Percentiles rank a stretch among this genome's conserved stretches.
phyloP scores from a whole-genome alignment of 2,329 filamentous ascomycete genomes.

The Calycina marina region DNA sequence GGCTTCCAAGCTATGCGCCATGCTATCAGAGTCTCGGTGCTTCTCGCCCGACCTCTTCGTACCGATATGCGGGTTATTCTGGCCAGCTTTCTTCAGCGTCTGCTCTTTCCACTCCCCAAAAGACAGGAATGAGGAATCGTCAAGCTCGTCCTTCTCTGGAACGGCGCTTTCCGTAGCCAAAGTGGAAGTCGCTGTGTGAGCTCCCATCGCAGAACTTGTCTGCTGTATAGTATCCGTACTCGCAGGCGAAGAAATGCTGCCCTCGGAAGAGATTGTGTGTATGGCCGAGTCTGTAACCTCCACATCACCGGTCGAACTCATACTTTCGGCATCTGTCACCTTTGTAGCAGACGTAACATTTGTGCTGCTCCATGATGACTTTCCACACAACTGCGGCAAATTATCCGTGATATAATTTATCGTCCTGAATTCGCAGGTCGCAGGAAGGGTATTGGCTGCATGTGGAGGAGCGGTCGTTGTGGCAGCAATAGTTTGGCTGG shows the following conservation, averaged over 20 bases:
- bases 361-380: constrained; percentile 17
- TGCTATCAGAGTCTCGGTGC: constrained; percentile 36
- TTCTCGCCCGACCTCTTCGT: constrained; percentile 36
- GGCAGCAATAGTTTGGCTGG: constrained; percentile 6
- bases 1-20: constrained; percentile 58
- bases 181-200: no score
- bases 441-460: constrained; percentile 6
- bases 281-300: no score
- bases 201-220: no score
- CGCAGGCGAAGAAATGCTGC: no score
- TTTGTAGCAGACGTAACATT: constrained; percentile 8
- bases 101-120: constrained; percentile 98
- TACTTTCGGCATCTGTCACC: not conserved
- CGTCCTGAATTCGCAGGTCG: constrained; percentile 21
- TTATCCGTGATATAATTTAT: constrained; percentile 24
- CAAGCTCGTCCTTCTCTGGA: constrained; percentile 21
- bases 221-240: no score
- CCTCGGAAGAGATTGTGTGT: no score
- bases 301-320: no score
- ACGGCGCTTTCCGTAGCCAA: no score
- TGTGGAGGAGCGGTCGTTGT: constrained; percentile 11
- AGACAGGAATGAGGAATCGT: constrained; percentile 72
- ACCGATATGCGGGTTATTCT: constrained; percentile 55
- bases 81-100: constrained; percentile 74
- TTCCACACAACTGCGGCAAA: constrained; percentile 21